Evolutionary conservation across 371 early-diverging fungal species (phyloP), one percentile per base, ranked within the genome.

Genomic region (Rhizopus sp.): DNA sequence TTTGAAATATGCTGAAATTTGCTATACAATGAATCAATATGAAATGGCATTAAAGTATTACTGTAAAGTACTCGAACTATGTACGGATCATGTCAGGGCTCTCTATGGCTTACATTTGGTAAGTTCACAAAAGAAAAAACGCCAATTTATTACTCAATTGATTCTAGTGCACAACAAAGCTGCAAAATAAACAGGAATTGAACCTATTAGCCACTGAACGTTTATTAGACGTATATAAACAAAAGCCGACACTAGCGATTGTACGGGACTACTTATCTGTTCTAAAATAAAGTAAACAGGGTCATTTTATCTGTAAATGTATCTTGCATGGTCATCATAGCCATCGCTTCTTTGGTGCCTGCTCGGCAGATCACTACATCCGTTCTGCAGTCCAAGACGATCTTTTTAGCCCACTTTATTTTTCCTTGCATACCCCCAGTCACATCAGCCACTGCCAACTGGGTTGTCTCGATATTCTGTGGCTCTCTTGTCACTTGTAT

Each of bases 1-100:
- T 55, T 78, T 92, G 45, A 91, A 92, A 53, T 95, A 94, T 60
- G 97, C 95, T 15, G 96, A 94, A 64, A 75, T 90, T 15, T 81
- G 84, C 34, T 93, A 91, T 60, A 82, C 90, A 4, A 68, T 88
- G 55, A 82, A 85, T 17, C 70, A 77, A 57, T 57, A 75, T 15
- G 72, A 69, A 30, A 33, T 90, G 29, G 88, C 91, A 2, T 69
- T 92, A 42, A 91, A 92, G 63, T 81, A 89, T 57, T 92, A 80
- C 50, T 87, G 89, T 70, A 83, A 86, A 31, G 88, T 87, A 0
- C 74, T 90, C 31, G 92, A 92, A 63, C 67, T 92, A 42, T 85
- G 89, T 60, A 77, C 76, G 7, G 91, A 89, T 61, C 83, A 89
- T 53, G 79, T 88, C 12, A 84, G 89, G 34, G 92, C 87, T 0